phyloP scores from a whole-genome alignment of 2,329 filamentous ascomycete species.

The Colletotrichum sp. region DNA sequence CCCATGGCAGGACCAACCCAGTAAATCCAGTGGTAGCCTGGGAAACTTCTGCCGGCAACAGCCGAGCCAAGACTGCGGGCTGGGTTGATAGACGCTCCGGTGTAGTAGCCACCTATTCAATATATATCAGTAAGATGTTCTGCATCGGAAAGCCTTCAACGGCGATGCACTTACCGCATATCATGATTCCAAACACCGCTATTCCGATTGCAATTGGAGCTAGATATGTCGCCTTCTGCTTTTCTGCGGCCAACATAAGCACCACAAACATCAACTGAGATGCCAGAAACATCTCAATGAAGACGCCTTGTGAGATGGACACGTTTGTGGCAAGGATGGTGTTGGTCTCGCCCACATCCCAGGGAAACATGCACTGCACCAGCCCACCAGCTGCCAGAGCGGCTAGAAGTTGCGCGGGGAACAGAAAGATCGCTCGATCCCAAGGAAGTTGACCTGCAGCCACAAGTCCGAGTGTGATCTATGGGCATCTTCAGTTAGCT shows the following conservation, averaged over 20 bases:
- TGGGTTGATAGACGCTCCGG: slow-evolving; percentile 55
- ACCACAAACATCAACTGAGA: slow-evolving; percentile 67
- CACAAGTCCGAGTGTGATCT: slow-evolving; percentile 62
- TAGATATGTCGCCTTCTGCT: slow-evolving; percentile 73
- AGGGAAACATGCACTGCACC: slow-evolving; percentile 60
- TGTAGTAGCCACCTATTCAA: slow-evolving; percentile 46
- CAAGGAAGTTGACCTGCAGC: slow-evolving; percentile 60
- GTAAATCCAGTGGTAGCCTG: slow-evolving; percentile 58
- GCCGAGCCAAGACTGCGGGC: slow-evolving; percentile 55
- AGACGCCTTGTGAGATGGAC: slow-evolving; percentile 60
- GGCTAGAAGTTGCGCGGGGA: slow-evolving; percentile 62
- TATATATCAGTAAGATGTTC: fast-evolving
- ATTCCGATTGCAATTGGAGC: slow-evolving; percentile 76
- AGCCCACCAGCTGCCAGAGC: slow-evolving; percentile 65
- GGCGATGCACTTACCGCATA: slow-evolving; percentile 39
- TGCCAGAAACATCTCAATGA: slow-evolving; percentile 72
- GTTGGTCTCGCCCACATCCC: slow-evolving; percentile 54
- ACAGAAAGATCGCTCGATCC: slow-evolving; percentile 55
- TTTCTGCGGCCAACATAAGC: slow-evolving; percentile 74
- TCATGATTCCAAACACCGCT: slow-evolving; percentile 59
- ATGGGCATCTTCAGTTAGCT: not conserved
- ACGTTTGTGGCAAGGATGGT: not conserved
- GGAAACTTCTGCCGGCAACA: slow-evolving; percentile 44
- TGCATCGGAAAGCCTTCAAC: slow-evolving; percentile 23
- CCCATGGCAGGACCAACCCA: slow-evolving; percentile 28